A percentile compares a stretch with the other conserved stretches of the same genome.
phyloP scores from a whole-genome alignment of 208 protist genomes.

The Leishmania turanica region DNA sequence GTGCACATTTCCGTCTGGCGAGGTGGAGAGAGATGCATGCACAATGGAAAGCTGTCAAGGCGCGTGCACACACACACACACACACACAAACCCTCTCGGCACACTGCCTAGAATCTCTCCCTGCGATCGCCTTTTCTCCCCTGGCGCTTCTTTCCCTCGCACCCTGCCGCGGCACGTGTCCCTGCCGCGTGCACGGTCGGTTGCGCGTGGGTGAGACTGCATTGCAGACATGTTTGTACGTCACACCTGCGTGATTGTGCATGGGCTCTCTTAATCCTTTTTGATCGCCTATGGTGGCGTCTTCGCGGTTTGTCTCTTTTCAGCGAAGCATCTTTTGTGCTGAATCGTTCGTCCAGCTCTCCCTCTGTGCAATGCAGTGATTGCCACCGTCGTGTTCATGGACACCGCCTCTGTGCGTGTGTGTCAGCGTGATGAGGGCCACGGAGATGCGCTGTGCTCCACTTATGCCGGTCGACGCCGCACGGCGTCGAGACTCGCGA shows the following conservation, averaged over 20 bases:
- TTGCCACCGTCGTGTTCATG: background rate
- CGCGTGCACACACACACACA: background rate
- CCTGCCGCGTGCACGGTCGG: background rate
- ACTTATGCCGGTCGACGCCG: background rate
- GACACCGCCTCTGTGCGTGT: background rate
- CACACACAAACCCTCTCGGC: background rate
- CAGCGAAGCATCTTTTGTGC: background rate
- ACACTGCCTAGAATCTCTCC: background rate
- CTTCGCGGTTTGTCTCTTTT: background rate
- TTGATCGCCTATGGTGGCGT: background rate
- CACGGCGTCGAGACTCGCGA: background rate
- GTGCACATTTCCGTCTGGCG: background rate
- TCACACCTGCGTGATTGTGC: background rate
- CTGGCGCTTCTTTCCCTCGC: background rate
- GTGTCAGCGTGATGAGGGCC: background rate
- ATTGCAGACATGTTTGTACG: background rate
- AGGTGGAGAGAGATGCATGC: background rate
- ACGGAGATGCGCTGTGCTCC: background rate
- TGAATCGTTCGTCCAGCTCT: background rate
- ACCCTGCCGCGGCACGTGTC: background rate
- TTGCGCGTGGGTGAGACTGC: background rate
- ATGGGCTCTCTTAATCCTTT: constrained; percentile 1
- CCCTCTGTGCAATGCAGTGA: background rate
- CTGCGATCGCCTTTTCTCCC: background rate
- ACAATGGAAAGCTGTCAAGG: background rate